phyloP scores from a whole-genome alignment of 345 rosid species.

The Syzygium oleosum region DNA sequence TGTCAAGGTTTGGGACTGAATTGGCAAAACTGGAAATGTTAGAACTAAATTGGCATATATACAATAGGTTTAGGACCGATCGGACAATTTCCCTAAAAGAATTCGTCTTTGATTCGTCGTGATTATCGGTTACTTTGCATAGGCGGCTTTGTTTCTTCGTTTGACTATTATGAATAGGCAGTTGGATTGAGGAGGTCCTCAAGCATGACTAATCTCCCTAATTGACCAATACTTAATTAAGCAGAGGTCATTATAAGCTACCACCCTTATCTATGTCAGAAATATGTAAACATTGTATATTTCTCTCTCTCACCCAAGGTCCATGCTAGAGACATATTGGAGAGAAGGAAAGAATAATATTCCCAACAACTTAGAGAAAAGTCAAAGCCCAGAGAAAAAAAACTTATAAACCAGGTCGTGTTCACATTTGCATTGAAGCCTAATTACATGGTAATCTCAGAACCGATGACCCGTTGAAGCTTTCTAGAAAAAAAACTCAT shows the following conservation, averaged over 20 bases:
- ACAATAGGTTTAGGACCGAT: neutral
- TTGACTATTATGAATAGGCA: neutral
- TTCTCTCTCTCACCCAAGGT: neutral
- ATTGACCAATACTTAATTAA: neutral
- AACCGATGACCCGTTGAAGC: neutral
- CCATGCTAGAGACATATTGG: neutral
- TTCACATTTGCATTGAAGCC: neutral
- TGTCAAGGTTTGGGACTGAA: no score
- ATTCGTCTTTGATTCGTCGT: neutral
- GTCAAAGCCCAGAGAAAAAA: neutral
- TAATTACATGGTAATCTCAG: neutral
- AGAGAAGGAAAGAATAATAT: neutral
- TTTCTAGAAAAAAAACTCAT: neutral
- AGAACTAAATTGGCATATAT: no score
- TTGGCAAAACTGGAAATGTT: no score
- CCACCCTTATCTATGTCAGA: neutral
- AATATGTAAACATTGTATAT: neutral
- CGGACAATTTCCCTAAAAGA: neutral
- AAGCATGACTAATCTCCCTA: neutral
- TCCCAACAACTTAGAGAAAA: neutral
- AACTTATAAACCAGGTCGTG: neutral
- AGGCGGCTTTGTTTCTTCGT: neutral
- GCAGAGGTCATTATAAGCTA: neutral
- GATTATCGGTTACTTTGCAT: neutral
- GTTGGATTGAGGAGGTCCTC: neutral